These are phyloP conservation scores for Leccinellum albellum DNA, from an alignment of 768 basidiomycete genomes.

Conservation along the genomic window DNA sequence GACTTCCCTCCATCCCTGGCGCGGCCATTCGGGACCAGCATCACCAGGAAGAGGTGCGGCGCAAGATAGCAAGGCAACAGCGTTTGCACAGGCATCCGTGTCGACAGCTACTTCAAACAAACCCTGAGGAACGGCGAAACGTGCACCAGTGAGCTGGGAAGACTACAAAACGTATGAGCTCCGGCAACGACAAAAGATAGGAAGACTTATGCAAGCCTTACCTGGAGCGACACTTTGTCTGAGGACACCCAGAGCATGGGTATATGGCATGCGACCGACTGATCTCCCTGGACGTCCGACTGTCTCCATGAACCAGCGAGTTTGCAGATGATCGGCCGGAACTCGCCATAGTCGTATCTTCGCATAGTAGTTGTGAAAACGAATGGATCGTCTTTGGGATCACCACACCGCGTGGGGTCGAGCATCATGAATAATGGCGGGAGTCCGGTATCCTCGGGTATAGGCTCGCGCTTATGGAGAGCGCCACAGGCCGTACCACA, in stretches of 20 bases:
- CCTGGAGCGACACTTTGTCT: conserved; percentile 49
- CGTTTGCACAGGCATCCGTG: conserved; percentile 64
- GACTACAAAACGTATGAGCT: conserved; percentile 39
- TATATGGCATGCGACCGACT: conserved; percentile 54
- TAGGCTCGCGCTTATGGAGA: conserved; percentile 61
- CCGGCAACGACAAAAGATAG: neutral
- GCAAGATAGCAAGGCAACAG: conserved; percentile 77
- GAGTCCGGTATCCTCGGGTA: conserved; percentile 41
- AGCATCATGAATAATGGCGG: conserved; percentile 75
- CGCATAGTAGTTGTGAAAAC: conserved; percentile 79
- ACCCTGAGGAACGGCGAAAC: conserved; percentile 60
- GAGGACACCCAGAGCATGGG: conserved; percentile 63
- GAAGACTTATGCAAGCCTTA: conserved; percentile 29
- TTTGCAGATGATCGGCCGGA: conserved; percentile 70
- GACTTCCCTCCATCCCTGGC: conserved; percentile 69
- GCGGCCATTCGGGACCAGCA: conserved; percentile 78
- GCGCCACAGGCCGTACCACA: conserved; percentile 88
- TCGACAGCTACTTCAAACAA: conserved; percentile 49
- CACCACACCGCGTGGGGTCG: conserved; percentile 79
- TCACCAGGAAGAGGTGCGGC: conserved; percentile 66
- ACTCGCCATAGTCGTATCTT: conserved; percentile 78
- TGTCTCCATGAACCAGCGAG: conserved; percentile 80
- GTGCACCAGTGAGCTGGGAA: conserved; percentile 49
- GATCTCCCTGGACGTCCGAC: conserved; percentile 43
- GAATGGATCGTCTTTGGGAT: conserved; percentile 72